Base-by-base conservation (phyloP, 106 monocot species). In the Allium cepa region DNA sequence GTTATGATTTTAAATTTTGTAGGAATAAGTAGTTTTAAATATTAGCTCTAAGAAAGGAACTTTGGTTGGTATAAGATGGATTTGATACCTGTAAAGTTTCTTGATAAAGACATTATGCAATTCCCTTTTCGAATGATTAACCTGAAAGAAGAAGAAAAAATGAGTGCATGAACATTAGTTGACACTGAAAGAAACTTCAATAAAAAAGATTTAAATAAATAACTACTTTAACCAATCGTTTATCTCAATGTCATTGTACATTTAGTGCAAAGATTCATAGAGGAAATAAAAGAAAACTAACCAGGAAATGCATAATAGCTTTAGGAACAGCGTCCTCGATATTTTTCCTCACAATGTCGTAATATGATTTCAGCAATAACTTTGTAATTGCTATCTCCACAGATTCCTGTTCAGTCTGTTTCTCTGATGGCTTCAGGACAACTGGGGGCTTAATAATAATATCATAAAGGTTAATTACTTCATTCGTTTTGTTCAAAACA, bases 231-330 rank as follows among this genome's bases (percentile, higher is more conserved):
- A 36, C 5, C 36, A 36, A 36, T 36, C 3, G 5, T 36, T 5
- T 4, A 36, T 36, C 36, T 36, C 36, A 36, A 36, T 36, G 36
- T 36, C 36, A 36, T 36, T 22, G 22, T 22, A 22, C 22, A 22
- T 22, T 22, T 22, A 22, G 22, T 36, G 36, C 36, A 36, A 36
- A 36, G 4, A 36, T 36, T 36, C 36, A 36, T 0, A 1, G 36
- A 3, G 36, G 5, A 36, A 36, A 36, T 4, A 36, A 16, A 18
- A 46, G 36, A n/a, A 14, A 46, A 69, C 66, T 77, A 83, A 99
- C 99, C 90, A 99, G 81, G 69, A 99, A 99, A 17, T 99, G 99
- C 99, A 99, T 99, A 27, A 99, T 87, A 45, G 93, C 93, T 74
- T 99, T 99, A 8, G 99, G 99, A 22, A 99, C 85, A 69, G 75